Base-by-base conservation (phyloP, 441 rosid genomes). In the Eutrema salsugineum region DNA sequence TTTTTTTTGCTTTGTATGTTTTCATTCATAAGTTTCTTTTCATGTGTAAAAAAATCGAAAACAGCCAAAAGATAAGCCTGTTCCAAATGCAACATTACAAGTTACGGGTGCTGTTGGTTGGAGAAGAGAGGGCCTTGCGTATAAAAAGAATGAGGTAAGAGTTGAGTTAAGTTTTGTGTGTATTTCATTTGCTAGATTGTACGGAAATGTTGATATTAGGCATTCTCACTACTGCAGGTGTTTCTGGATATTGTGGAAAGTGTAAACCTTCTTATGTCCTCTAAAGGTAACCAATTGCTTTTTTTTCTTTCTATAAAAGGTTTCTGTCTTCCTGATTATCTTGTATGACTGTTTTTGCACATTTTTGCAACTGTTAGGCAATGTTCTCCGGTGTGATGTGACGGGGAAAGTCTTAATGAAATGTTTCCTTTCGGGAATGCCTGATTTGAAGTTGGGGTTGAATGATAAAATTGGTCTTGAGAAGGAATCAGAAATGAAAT, bases 21-120 rank as follows among this genome's bases (percentile, higher is more conserved):
- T 11, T 30, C 35, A 38, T 47, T 77, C 33, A 40, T 61, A 15
- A 73, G 63, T 44, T 10, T 71, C 17, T 77, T 63, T 44, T 6
- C 42, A 17, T 24, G 67, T 19, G 66, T 63, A 59, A 36, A 63
- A 40, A 66, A 64, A 17, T 54, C 35, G 3, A 50, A 78, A 78
- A 17, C 75, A 95, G 98, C 91, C 97, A 0, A 71, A 91, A 32
- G 98, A 95, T 74, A 95, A 77, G 82, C 92, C 97, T 64, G 93
- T 93, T 48, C 99, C 99, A 24, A 95, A 95, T 85, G 99, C 99
- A 49, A 95, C 99, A 27, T 81, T 95, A 77, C 99, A 95, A 95
- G 99, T 95, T 77, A 95, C 99, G 0, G 98, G 99, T 77, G 98
- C 98, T 71, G 98, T 95, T 78, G 99, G 99, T 63, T 95, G 98